These are phyloP conservation scores for Viola odorata DNA, from an alignment of 345 rosid genomes.

Conservation along the genomic window DNA sequence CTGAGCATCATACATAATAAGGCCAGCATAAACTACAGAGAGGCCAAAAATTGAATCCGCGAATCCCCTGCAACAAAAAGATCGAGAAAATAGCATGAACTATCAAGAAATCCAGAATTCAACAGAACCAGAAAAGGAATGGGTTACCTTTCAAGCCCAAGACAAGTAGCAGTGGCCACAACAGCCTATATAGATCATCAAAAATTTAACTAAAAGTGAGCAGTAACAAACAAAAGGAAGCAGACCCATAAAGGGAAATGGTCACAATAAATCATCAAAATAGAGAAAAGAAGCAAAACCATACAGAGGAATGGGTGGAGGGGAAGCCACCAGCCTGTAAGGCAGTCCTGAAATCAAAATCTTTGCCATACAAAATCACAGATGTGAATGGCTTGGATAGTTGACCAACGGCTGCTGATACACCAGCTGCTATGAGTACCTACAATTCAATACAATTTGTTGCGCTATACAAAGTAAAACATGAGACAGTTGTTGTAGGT, in stretches of 20 bases:
- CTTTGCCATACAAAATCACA: slow-evolving; percentile 46
- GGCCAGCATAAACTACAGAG: slow-evolving; percentile 68
- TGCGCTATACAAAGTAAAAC: neutral
- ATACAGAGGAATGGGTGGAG: slow-evolving; percentile 82
- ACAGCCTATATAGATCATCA: slow-evolving; percentile 65
- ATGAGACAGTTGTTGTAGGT: no score
- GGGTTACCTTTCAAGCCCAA: slow-evolving; percentile 75
- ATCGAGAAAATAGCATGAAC: neutral
- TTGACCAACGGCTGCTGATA: slow-evolving; percentile 78
- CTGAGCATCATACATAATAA: slow-evolving; percentile 92
- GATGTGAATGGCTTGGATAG: slow-evolving; percentile 74
- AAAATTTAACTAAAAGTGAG: neutral
- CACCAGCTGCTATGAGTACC: slow-evolving; percentile 74
- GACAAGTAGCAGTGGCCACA: slow-evolving; percentile 75
- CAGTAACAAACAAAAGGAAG: neutral
- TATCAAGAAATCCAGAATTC: neutral
- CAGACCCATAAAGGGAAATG: neutral
- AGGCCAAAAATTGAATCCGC: slow-evolving; percentile 77
- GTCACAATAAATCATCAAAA: neutral
- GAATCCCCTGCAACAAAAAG: slow-evolving; percentile 57
- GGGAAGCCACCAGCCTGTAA: slow-evolving; percentile 90
- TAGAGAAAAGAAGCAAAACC: neutral
- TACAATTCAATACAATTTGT: slow-evolving; percentile 10
- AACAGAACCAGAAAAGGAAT: neutral
- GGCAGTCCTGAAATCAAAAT: slow-evolving; percentile 49